Evolutionary conservation across 1,284 basidiomycete species (phyloP), one percentile per base, ranked within the genome.

Genomic region (Fomitopsis palustris): DNA sequence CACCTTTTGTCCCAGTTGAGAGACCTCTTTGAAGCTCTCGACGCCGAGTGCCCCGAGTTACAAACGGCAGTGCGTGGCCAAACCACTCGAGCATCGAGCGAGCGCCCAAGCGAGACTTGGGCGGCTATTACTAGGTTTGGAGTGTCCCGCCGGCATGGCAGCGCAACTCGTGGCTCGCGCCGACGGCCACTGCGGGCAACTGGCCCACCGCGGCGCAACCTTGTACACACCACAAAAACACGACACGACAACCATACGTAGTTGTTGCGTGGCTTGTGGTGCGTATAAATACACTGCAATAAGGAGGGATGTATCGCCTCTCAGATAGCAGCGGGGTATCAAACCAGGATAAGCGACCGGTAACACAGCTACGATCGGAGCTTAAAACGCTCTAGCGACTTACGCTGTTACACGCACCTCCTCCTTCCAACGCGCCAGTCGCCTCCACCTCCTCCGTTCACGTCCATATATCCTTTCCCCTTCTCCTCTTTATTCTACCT

Each of bases 291-390:
- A 25, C 27, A 17, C 25, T 29, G 16, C 29, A 33, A 4, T 17
- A 29, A 35, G 33, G 19, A 33, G 16, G 27, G 49, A 5, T 19
- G 49, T 51, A 51, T 29, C 49, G 49, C 49, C 49, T 35, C 33
- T 19, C 19, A 51, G n/a, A 19, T 51, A 27, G n/a, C n/a, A n/a
- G 49, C 49, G 49, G 49, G 49, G 49, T 51, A 51, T 51, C 9
- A 51, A 51, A n/a, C 12, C 5, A 42, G 54, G 6, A 33, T 29
- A 37, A 31, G 53, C 54, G 54, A 49, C 54, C 35, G 52, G 52
- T 51, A 38, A 61, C 63, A 67, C 63, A 59, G 67, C 67, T 64
- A 67, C 65, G 62, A 64, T 65, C 65, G 63, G 64, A 68, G 67
- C 61, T 67, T 66, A 63, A 69, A 68, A 68, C 63, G 62, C 61